Evolutionary conservation across 306 rosid genomes (phyloP), one percentile per base, ranked within the genome.

Genomic region (Sicyos baderoa): DNA sequence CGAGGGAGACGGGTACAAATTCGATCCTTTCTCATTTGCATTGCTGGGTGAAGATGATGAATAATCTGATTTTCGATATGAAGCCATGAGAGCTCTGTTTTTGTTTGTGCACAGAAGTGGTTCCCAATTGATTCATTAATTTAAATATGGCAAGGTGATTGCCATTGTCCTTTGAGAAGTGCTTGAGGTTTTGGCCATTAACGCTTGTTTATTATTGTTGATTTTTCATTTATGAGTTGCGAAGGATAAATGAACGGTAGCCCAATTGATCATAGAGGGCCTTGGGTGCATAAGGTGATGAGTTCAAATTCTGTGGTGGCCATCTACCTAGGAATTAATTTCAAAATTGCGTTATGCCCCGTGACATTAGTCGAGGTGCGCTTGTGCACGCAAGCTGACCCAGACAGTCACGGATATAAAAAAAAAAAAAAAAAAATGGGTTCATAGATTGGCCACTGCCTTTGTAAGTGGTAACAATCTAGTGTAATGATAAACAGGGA

Each of bases 1-100:
- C 7, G 90, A 86, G 75, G 99, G 97, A 76, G 94, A 90, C 61
- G 99, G 97, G 47, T 86, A 84, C 82, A 93, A 84, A 86, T 93
- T 93, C 79, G 48, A 37, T 37, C 99, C 99, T 3, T 90, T 81
- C 80, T 81, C 96, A 70, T 88, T 90, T 15, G 37, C 84, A 7
- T 71, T 78, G 44, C 77, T 82, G 21, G 76, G 68, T 0, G 86
- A 84, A 7, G 97, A 84, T 32, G 97, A 84, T 55, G 96, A 87
- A 0, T 90, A 77, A 86, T 75, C 54, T 76, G 47, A 25, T 47
- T 40, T 32, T 51, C 51, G 47, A 54, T 25, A 29, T 29, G 35
- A 54, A 53, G 58, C 56, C 57, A 27, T 37, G 21, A 58, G 35
- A 50, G 65, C 66, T 8, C 48, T 73, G 73, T 14, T 53, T 22